Evolutionary conservation across 345 rosid species (phyloP).

Genomic region (Barbarea vulgaris): DNA sequence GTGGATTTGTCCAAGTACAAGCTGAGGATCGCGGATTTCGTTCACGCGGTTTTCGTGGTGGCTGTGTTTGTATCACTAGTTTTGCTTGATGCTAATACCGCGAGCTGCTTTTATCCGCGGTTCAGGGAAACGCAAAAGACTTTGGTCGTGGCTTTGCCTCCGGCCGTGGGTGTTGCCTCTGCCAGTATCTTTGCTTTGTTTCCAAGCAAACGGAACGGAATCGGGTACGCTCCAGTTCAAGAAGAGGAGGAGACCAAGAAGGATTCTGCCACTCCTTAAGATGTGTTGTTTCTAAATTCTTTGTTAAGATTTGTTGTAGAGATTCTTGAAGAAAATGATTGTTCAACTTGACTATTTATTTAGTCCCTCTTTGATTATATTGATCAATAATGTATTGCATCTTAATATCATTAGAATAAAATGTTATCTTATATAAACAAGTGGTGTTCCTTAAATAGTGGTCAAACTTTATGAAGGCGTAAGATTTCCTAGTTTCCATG

Average conservation of each 20-base stretch:
- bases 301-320: slow-evolving; percentile 1
- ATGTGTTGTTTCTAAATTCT: not conserved
- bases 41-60: slow-evolving; percentile 58
- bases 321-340: not conserved
- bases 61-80: slow-evolving; percentile 57
- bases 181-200: slow-evolving; percentile 58
- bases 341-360: not conserved
- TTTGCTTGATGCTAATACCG: slow-evolving; percentile 63
- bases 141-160: slow-evolving; percentile 65
- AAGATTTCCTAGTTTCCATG: slow-evolving; percentile 44
- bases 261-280: slow-evolving; percentile 9
- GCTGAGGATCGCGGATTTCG: slow-evolving; percentile 62
- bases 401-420: not conserved
- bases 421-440: not conserved
- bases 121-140: slow-evolving; percentile 54
- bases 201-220: slow-evolving; percentile 72
- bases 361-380: slow-evolving; percentile 1
- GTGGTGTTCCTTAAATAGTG: not conserved
- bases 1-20: slow-evolving; percentile 55
- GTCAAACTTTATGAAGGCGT: slow-evolving; percentile 1
- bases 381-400: not conserved
- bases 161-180: slow-evolving; percentile 57
- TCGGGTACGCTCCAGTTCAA: slow-evolving; percentile 63
- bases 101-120: slow-evolving; percentile 63
- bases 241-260: slow-evolving; percentile 37